Evolutionary conservation across 139 green algal genomes (phyloP), one percentile per base, ranked within the genome.

Genomic region (Microglena sp.): DNA sequence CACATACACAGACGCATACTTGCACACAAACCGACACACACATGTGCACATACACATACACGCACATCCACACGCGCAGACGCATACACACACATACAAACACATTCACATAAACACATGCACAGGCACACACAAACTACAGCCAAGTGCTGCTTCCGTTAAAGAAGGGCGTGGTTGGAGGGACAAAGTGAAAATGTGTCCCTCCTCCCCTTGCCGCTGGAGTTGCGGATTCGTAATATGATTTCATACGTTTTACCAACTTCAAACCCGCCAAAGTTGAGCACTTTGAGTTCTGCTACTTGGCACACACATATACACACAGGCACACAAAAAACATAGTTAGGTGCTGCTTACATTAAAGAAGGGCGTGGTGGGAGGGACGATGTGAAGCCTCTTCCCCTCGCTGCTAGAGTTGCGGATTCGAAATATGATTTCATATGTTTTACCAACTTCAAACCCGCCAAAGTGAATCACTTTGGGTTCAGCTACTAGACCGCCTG

Each of bases 261-360:
- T 24, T 64, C 27, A 32, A 74, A 84, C 26, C 76, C 72, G 4
- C 69, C 71, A 53, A 77, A 79, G 45, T 83, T 68, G 24, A 82
- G 22, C 15, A 82, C 68, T 3, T 57, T 46, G 0, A 71, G 75
- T 5, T 74, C 64, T 1, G 57, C 45, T 4, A 40, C 3, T 2
- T 55, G 34, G 4, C n/a, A n/a, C 40, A 50, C 40, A 11, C 15
- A 50, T 18, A 50, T 50, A 50, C 40, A 50, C 40, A 50, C 40
- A 11, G 18, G 15, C 40, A 50, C 40, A 50, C 40, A 11, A 50
- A 11, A 11, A 50, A 11, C 40, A 11, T 50, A 50, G 40, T 50
- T 50, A 24, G 40, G 11, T 18, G 6, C 0, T 11, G 1, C 64
- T 0, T 35, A 74, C 70, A 65, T 77, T 78, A 53, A 81, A 78